A percentile compares a stretch with the other conserved stretches of the same genome.
phyloP scores from a whole-genome alignment of 352 stramenopile species.

The Pythium sukuiense region DNA sequence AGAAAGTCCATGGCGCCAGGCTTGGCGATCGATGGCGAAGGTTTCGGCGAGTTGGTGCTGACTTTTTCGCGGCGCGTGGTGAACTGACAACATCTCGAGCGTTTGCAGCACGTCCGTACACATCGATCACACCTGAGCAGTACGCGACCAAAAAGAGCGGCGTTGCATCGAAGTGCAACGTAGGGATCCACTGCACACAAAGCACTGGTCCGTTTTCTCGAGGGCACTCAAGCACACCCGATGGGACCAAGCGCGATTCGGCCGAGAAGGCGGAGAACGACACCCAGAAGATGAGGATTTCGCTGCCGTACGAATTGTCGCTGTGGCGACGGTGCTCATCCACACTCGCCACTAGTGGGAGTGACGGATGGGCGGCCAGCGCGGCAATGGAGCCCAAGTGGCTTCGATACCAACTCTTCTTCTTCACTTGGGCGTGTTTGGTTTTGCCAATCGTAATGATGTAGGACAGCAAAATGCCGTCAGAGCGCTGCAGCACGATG shows the following conservation, averaged over 20 bases:
- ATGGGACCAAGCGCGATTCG: slow-evolving; percentile 76
- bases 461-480: slow-evolving; percentile 80
- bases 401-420: slow-evolving; percentile 81
- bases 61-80: slow-evolving; percentile 28
- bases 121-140: slow-evolving; percentile 51
- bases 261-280: slow-evolving; percentile 83
- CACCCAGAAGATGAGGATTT: slow-evolving; percentile 84
- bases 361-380: slow-evolving; percentile 71
- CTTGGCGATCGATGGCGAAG: slow-evolving; percentile 35
- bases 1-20: slow-evolving; percentile 73
- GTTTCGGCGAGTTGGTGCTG: background rate
- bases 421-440: slow-evolving; percentile 47
- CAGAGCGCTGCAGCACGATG: slow-evolving; percentile 70
- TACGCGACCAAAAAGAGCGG: slow-evolving; percentile 72
- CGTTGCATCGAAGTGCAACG: slow-evolving; percentile 77
- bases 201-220: slow-evolving; percentile 49
- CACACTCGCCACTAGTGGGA: slow-evolving; percentile 73
- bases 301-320: slow-evolving; percentile 26
- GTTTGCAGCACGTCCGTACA: slow-evolving; percentile 60
- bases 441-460: slow-evolving; percentile 47
- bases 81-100: slow-evolving; percentile 60
- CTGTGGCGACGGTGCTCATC: slow-evolving; percentile 36
- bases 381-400: slow-evolving; percentile 68
- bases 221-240: slow-evolving; percentile 61
- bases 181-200: slow-evolving; percentile 82